phyloP scores from a whole-genome alignment of 345 rosid genomes.

The Sisymbrium irio region DNA sequence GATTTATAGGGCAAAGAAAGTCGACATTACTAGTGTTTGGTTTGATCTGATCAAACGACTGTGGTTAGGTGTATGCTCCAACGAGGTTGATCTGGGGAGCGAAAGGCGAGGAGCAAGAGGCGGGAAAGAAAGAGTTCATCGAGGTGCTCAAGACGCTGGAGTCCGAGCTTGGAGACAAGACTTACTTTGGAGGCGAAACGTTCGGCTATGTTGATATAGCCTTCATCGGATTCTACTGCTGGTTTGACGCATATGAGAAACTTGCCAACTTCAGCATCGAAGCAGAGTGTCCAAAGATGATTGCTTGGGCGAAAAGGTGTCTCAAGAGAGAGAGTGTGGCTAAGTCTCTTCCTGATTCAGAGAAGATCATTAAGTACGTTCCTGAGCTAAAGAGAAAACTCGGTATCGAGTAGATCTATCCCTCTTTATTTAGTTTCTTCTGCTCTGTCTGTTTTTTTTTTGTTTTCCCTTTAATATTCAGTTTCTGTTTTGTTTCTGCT shows the following conservation, averaged over 20 bases:
- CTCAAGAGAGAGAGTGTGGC: not conserved
- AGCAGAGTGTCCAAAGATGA: not conserved
- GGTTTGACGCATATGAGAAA: slow-evolving; percentile 5
- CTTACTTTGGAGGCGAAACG: slow-evolving; percentile 15
- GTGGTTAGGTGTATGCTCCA: slow-evolving; percentile 5
- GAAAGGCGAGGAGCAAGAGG: not conserved
- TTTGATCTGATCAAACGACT: not conserved
- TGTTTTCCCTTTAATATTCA: not conserved
- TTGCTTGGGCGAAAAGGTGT: not conserved
- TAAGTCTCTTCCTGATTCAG: not conserved
- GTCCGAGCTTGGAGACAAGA: not conserved
- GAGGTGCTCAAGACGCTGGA: not conserved
- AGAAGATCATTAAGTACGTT: not conserved
- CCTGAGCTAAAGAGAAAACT: not conserved
- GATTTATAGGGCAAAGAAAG: not conserved
- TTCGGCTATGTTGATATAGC: slow-evolving; percentile 23
- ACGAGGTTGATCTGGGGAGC: not conserved
- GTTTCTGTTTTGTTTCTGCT: not conserved
- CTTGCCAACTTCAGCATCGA: not conserved
- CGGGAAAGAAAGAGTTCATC: not conserved
- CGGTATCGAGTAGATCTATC: not conserved
- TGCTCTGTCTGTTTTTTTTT: not conserved
- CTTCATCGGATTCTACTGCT: slow-evolving; percentile 4
- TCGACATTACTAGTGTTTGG: not conserved
- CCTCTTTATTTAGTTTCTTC: not conserved